phyloP scores from a whole-genome alignment of 345 rosid genomes.

The Syzygium jambos region DNA sequence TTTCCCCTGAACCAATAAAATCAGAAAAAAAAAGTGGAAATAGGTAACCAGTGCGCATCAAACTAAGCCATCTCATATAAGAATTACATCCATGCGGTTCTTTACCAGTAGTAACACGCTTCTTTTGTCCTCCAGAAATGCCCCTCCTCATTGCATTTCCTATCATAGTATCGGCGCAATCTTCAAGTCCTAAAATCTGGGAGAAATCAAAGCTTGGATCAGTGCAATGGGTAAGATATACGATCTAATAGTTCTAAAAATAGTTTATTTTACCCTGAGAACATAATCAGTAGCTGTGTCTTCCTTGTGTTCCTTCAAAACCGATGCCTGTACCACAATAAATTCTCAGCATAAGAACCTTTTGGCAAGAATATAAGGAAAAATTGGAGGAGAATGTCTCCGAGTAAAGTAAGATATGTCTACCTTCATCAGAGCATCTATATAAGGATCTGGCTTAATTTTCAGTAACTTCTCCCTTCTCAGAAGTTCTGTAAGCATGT shows the following conservation, averaged over 20 bases:
- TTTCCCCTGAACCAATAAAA: slow-evolving; percentile 28
- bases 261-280: slow-evolving; percentile 1
- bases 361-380: not conserved
- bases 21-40: not conserved
- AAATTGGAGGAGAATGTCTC: not conserved
- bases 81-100: not conserved
- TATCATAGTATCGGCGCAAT: slow-evolving; percentile 1
- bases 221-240: not conserved
- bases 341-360: not conserved
- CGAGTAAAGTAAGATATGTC: not conserved
- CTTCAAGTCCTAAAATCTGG: slow-evolving; percentile 13
- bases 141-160: slow-evolving; percentile 9
- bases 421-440: slow-evolving; percentile 9
- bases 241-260: not conserved
- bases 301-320: not conserved
- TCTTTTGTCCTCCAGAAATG: slow-evolving; percentile 15
- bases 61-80: not conserved
- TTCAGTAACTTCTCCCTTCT: slow-evolving; percentile 5
- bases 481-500: slow-evolving; percentile 7
- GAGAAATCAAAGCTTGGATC: not conserved
- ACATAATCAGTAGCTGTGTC: slow-evolving; percentile 1
- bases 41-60: not conserved
- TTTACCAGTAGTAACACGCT: slow-evolving; percentile 5
- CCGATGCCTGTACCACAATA: slow-evolving; percentile 2
- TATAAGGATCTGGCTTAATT: slow-evolving; percentile 9